Evolutionary conservation across 345 rosid species (phyloP).

Genomic region (Luvunga scandens): DNA sequence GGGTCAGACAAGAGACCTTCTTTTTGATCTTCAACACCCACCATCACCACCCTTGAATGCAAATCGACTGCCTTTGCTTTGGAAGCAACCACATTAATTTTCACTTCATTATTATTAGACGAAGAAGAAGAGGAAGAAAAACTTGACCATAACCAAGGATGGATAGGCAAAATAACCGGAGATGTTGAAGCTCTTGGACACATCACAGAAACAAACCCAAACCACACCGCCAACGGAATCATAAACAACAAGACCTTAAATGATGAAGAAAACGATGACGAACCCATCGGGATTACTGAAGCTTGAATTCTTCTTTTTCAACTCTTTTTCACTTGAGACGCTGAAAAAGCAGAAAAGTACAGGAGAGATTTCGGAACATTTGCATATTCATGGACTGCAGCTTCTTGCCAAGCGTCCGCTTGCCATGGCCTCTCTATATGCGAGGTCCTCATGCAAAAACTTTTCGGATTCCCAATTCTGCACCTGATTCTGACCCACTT

Average conservation of each 20-base stretch:
- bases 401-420: constrained; percentile 39
- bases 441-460: constrained; percentile 37
- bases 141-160: constrained; percentile 7
- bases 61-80: constrained; percentile 14
- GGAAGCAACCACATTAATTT: neutral
- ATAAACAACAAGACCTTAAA: constrained; percentile 40
- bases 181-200: constrained; percentile 25
- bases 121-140: constrained; percentile 17
- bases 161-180: constrained; percentile 10
- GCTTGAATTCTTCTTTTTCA: neutral
- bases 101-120: neutral
- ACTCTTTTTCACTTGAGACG: neutral
- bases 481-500: constrained; percentile 9
- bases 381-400: constrained; percentile 18
- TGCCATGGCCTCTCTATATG: neutral
- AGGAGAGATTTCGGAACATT: neutral
- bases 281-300: neutral
- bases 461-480: constrained; percentile 19
- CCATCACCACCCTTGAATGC: constrained; percentile 12
- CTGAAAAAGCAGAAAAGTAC: neutral
- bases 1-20: constrained; percentile 8
- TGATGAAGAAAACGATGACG: constrained; percentile 16
- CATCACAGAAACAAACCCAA: constrained; percentile 31
- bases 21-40: neutral
- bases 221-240: constrained; percentile 43